phyloP scores from a whole-genome alignment of 2,329 filamentous ascomycete species.

The Colletotrichum sp. region DNA sequence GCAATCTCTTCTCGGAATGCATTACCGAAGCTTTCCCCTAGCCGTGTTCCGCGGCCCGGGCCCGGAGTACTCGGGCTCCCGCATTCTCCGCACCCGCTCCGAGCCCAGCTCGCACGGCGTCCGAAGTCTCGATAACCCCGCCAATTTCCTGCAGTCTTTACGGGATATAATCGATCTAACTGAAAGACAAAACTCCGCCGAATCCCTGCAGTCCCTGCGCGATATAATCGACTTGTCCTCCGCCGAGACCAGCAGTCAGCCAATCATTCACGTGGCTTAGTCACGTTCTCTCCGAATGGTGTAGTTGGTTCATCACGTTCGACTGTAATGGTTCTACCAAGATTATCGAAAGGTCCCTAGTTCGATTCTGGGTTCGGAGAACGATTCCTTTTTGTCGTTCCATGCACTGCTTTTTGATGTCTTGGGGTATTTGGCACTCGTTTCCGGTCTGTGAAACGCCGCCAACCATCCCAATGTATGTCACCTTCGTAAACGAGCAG shows the following conservation, averaged over 20 bases:
- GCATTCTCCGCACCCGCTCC: not conserved
- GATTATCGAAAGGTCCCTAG: slow-evolving; percentile 11
- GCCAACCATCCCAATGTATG: not conserved
- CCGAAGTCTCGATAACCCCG: not conserved
- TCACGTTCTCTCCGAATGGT: slow-evolving; percentile 9
- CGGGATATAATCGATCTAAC: not conserved
- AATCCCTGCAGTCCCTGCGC: not conserved
- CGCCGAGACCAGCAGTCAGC: not conserved
- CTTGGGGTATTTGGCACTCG: not conserved
- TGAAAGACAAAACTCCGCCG: not conserved
- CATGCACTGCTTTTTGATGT: not conserved
- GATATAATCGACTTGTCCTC: not conserved
- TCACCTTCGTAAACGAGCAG: not conserved
- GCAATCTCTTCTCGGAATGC: not conserved
- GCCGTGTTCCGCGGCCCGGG: not conserved
- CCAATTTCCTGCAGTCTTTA: not conserved
- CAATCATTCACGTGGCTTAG: slow-evolving; percentile 5
- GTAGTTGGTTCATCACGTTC: slow-evolving; percentile 15
- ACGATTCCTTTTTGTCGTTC: not conserved
- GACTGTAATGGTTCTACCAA: slow-evolving; percentile 10
- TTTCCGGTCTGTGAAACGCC: accelerated
- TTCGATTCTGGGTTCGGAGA: slow-evolving; percentile 12
- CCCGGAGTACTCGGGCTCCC: not conserved
- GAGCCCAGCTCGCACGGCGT: not conserved
- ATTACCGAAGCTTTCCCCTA: not conserved